Evolutionary conservation across 768 basidiomycete genomes (phyloP).

Genomic region (Xerocomellus dryophilus): DNA sequence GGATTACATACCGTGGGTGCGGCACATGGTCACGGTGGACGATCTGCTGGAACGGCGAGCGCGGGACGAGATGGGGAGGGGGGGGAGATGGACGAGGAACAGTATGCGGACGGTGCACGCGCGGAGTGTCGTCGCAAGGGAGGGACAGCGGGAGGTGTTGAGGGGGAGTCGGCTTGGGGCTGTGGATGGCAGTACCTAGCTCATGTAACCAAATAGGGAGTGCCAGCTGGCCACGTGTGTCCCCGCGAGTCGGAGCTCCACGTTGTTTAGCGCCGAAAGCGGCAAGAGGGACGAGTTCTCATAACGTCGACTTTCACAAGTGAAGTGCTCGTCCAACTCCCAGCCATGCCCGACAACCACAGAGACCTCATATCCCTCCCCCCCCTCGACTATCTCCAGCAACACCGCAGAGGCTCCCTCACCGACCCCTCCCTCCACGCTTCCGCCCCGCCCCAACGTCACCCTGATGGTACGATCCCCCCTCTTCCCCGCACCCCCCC

Average conservation of each 20-base stretch:
- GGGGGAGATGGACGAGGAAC: constrained; percentile 56
- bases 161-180: constrained; percentile 18
- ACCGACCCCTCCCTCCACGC: constrained; percentile 80
- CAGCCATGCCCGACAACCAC: constrained; percentile 23
- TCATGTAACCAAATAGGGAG: constrained; percentile 16
- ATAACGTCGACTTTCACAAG: constrained; percentile 31
- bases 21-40: constrained; percentile 63
- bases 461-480: constrained; percentile 22
- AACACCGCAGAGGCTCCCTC: constrained; percentile 78
- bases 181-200: too few relatives aligned
- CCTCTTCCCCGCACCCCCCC: constrained; percentile 6
- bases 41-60: constrained; percentile 39
- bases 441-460: constrained; percentile 28
- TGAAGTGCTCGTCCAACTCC: not conserved
- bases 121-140: constrained; percentile 42
- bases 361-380: constrained; percentile 55
- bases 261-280: constrained; percentile 20
- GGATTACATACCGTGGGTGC: constrained; percentile 70
- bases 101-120: constrained; percentile 45
- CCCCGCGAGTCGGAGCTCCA: constrained; percentile 28
- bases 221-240: constrained; percentile 28
- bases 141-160: constrained; percentile 36
- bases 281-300: constrained; percentile 13
- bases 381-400: constrained; percentile 76
- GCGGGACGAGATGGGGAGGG: constrained; percentile 34